Evolutionary conservation across 169 alveolate species (phyloP).

Genomic region (Eimeria maxima): DNA sequence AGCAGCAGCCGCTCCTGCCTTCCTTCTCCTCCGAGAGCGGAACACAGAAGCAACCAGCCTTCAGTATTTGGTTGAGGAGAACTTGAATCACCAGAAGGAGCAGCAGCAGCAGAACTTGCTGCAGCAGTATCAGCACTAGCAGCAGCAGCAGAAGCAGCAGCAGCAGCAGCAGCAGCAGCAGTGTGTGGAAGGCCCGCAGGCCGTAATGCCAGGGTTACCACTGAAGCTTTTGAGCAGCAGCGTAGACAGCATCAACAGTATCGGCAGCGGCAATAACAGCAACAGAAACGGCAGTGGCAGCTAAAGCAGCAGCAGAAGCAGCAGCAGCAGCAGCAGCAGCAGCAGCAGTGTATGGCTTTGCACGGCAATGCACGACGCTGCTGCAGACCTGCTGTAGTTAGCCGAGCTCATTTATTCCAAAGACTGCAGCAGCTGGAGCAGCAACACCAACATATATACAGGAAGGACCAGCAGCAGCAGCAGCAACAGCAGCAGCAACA

Average conservation of each 20-base stretch:
- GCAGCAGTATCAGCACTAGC: neutral
- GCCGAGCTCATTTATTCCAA: neutral
- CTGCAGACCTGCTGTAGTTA: slow-evolving; percentile 27
- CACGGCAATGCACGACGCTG: slow-evolving; percentile 62
- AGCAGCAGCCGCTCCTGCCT: neutral
- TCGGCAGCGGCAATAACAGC: neutral
- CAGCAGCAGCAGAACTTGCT: slow-evolving; percentile 1
- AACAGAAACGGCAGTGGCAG: neutral
- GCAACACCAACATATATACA: neutral
- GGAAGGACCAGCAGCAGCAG: slow-evolving; percentile 28
- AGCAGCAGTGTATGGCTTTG: slow-evolving; percentile 47
- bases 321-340: neutral
- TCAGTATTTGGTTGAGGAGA: neutral
- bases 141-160: neutral
- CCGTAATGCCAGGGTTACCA: neutral
- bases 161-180: neutral
- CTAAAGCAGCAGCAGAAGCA: slow-evolving; percentile 5
- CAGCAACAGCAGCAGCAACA: slow-evolving; percentile 28
- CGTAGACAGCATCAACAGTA: neutral
- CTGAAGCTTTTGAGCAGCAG: neutral
- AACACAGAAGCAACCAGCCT: neutral
- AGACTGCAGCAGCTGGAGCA: slow-evolving; percentile 53
- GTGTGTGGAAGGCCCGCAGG: too few species aligned
- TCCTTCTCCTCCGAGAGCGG: neutral
- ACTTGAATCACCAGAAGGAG: neutral